phyloP scores from a whole-genome alignment of 495 filamentous ascomycete genomes.

The Aspergillus affinis region DNA sequence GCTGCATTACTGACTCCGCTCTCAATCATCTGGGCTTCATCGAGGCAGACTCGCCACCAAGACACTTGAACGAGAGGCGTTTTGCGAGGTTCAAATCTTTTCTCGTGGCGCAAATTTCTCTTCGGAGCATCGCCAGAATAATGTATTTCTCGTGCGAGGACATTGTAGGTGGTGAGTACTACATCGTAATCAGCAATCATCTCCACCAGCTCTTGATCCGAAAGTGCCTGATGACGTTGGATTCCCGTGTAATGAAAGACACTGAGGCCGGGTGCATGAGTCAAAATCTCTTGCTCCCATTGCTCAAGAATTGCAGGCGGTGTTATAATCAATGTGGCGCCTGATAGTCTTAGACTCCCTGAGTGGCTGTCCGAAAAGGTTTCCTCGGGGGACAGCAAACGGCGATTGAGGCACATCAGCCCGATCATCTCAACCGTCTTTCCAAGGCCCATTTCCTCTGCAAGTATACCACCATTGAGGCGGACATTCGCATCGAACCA shows the following conservation, averaged over 20 bases:
- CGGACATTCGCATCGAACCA: conserved; percentile 40
- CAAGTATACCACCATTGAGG: conserved; percentile 65
- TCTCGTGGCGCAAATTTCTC: conserved; percentile 63
- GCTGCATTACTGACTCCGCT: conserved; percentile 83
- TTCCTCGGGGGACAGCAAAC: conserved; percentile 15
- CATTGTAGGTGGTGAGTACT: conserved; percentile 82
- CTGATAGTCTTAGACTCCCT: conserved; percentile 32
- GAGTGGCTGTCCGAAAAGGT: conserved; percentile 23
- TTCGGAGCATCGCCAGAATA: conserved; percentile 63
- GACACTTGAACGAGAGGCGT: conserved; percentile 75
- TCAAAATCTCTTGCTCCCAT: conserved; percentile 77
- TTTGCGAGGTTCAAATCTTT: conserved; percentile 63
- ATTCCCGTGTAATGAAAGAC: conserved; percentile 53
- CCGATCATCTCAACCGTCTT: conserved; percentile 91
- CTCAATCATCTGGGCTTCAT: conserved; percentile 96
- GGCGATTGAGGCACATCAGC: conserved; percentile 65
- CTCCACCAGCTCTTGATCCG: conserved; percentile 49
- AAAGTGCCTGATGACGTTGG: conserved; percentile 37
- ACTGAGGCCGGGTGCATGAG: conserved; percentile 63
- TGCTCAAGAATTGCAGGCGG: conserved; percentile 80
- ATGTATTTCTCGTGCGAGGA: conserved; percentile 76
- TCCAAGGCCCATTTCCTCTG: conserved; percentile 95
- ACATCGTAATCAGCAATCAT: conserved; percentile 62
- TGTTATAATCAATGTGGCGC: conserved; percentile 83
- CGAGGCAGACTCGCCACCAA: conserved; percentile 93